Evolutionary conservation across 169 alveolate genomes (phyloP).

Genomic region (Amoebophrya sp.): DNA sequence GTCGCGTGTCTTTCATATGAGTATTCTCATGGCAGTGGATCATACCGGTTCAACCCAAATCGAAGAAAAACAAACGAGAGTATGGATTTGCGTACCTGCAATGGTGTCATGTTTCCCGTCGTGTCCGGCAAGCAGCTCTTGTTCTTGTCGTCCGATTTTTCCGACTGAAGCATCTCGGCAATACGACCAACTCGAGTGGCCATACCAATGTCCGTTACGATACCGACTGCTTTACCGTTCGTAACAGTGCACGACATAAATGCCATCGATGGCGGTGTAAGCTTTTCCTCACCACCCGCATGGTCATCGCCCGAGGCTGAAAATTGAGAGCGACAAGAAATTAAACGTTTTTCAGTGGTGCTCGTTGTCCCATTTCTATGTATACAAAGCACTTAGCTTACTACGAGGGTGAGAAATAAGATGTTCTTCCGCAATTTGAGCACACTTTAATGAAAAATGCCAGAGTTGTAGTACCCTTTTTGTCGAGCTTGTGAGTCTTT

Average conservation of each 20-base stretch:
- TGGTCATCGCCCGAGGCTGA: background rate
- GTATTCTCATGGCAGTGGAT: no score
- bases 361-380: background rate
- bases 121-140: slow-evolving; percentile 40
- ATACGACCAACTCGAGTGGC: background rate
- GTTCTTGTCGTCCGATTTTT: slow-evolving; percentile 36
- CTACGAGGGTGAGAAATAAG: background rate
- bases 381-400: background rate
- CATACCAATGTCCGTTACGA: slow-evolving; percentile 27
- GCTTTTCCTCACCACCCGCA: slow-evolving; percentile 39
- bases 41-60: no score
- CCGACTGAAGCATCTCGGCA: slow-evolving; percentile 28
- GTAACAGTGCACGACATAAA: slow-evolving; percentile 43
- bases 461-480: background rate
- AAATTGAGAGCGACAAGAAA: background rate
- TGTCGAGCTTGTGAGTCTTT: background rate
- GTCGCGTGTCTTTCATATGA: no score
- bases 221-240: slow-evolving; percentile 35
- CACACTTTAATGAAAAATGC: slow-evolving; percentile 8
- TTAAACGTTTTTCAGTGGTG: background rate
- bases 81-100: no score
- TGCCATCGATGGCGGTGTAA: slow-evolving; percentile 39
- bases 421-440: background rate
- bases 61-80: no score
- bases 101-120: slow-evolving; percentile 43